These are phyloP conservation scores for Ascochyta lentis DNA, from an alignment of 2,329 filamentous ascomycete species.

Conservation along the genomic window DNA sequence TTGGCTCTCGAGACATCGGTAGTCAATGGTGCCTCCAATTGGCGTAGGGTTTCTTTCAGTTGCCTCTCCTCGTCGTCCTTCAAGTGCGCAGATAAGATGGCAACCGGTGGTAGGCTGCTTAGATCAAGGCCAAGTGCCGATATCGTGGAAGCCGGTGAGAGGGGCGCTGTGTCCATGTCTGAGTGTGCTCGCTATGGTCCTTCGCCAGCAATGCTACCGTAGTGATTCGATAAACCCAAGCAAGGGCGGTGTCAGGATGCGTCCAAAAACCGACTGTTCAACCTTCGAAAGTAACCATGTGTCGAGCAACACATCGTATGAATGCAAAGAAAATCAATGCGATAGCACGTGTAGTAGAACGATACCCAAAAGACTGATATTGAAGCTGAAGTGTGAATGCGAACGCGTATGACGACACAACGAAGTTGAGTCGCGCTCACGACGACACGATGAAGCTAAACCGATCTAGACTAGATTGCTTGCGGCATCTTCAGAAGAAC, in stretches of 20 bases:
- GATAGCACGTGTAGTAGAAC: slow-evolving; percentile 1
- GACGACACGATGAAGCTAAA: background rate
- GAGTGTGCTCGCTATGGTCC: slow-evolving; percentile 29
- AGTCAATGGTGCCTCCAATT: slow-evolving; percentile 65
- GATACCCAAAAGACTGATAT: background rate
- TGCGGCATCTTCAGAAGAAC: slow-evolving; percentile 7
- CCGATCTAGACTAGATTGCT: slow-evolving; percentile 13
- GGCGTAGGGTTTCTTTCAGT: slow-evolving; percentile 68
- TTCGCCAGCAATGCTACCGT: slow-evolving; percentile 28
- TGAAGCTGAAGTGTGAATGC: background rate
- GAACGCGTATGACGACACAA: slow-evolving; percentile 24
- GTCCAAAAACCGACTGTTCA: slow-evolving; percentile 31
- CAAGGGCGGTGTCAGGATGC: slow-evolving; percentile 38
- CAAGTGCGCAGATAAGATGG: slow-evolving; percentile 75
- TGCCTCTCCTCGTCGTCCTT: slow-evolving; percentile 66
- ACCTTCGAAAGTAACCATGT: slow-evolving; percentile 21
- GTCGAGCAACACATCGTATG: slow-evolving; percentile 28
- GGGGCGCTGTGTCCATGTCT: slow-evolving; percentile 25
- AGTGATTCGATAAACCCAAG: slow-evolving; percentile 32
- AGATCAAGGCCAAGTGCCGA: slow-evolving; percentile 46
- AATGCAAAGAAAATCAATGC: slow-evolving; percentile 7
- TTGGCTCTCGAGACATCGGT: slow-evolving; percentile 75
- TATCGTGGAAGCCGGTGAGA: slow-evolving; percentile 26
- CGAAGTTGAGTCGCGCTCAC: slow-evolving; percentile 13
- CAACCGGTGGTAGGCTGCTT: slow-evolving; percentile 67